These are phyloP conservation scores for Grammothele lineata DNA, from an alignment of 768 basidiomycete species.

Conservation along the genomic window DNA sequence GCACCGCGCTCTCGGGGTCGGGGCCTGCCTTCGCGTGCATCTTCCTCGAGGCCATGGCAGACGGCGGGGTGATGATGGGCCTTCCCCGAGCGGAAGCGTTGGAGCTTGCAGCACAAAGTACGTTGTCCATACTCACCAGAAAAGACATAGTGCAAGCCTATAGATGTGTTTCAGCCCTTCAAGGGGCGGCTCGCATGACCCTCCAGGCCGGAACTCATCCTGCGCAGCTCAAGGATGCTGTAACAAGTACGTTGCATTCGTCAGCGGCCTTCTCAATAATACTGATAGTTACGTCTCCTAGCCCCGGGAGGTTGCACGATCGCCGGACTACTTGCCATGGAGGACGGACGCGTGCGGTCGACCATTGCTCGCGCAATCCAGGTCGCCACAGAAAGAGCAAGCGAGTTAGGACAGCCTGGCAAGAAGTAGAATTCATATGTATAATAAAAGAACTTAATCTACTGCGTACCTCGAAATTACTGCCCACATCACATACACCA, in stretches of 20 bases:
- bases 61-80: constrained; percentile 99
- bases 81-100: constrained; percentile 89
- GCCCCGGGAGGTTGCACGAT: constrained; percentile 99
- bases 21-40: constrained; percentile 97
- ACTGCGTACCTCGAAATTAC: background rate
- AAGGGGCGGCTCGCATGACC: constrained; percentile 95
- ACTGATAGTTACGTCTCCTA: constrained; percentile 33
- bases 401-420: constrained; percentile 71
- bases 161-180: constrained; percentile 56
- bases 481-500: background rate
- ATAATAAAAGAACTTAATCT: background rate
- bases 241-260: constrained; percentile 86
- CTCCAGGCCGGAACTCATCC: constrained; percentile 88
- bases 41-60: constrained; percentile 97
- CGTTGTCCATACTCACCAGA: constrained; percentile 24
- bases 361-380: constrained; percentile 96
- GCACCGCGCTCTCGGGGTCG: constrained; percentile 92
- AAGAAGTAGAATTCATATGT: constrained; percentile 38
- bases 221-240: constrained; percentile 94
- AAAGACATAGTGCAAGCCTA: background rate
- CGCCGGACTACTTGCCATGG: constrained; percentile 90
- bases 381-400: constrained; percentile 85
- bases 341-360: constrained; percentile 89
- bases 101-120: constrained; percentile 94
- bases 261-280: background rate